These are phyloP conservation scores for Fusarium abutilonis DNA, from an alignment of 2,329 filamentous ascomycete species.

Conservation along the genomic window DNA sequence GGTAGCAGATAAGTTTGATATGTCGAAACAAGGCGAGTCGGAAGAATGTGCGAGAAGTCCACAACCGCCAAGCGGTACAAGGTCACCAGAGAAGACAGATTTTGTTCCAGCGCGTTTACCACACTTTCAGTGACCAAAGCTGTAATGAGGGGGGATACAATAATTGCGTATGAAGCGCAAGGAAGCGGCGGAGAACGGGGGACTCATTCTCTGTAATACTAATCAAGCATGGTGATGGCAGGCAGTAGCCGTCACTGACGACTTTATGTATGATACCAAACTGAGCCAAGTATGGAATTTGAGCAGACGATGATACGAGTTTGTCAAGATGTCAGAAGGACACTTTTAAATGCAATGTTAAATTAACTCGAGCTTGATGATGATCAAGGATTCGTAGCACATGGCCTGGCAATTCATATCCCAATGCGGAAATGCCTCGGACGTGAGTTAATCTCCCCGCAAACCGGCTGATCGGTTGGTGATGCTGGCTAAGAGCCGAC, in stretches of 20 bases:
- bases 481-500: slow-evolving; percentile 21
- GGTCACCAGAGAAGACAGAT: slow-evolving; percentile 36
- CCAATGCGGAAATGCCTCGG: slow-evolving; percentile 51
- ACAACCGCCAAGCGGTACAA: slow-evolving; percentile 6
- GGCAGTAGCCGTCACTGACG: slow-evolving; percentile 16
- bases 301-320: slow-evolving; percentile 16
- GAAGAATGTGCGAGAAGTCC: slow-evolving; percentile 46
- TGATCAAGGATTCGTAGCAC: slow-evolving; percentile 1
- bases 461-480: slow-evolving; percentile 39
- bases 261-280: slow-evolving; percentile 44
- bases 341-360: slow-evolving; percentile 8
- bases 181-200: neutral
- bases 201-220: slow-evolving; percentile 30
- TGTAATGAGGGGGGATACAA: neutral
- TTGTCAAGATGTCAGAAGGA: neutral
- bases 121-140: slow-evolving; percentile 57
- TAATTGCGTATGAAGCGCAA: neutral
- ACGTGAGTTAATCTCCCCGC: slow-evolving; percentile 43
- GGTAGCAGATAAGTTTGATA: slow-evolving; percentile 2
- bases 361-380: too few relatives aligned
- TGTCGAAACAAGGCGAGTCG: neutral
- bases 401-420: slow-evolving; percentile 43
- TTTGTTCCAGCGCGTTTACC: slow-evolving; percentile 70
- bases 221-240: slow-evolving; percentile 26
- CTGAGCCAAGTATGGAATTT: slow-evolving; percentile 24